phyloP scores from a whole-genome alignment of 495 filamentous ascomycete genomes.

The Daldinia vernicosa region DNA sequence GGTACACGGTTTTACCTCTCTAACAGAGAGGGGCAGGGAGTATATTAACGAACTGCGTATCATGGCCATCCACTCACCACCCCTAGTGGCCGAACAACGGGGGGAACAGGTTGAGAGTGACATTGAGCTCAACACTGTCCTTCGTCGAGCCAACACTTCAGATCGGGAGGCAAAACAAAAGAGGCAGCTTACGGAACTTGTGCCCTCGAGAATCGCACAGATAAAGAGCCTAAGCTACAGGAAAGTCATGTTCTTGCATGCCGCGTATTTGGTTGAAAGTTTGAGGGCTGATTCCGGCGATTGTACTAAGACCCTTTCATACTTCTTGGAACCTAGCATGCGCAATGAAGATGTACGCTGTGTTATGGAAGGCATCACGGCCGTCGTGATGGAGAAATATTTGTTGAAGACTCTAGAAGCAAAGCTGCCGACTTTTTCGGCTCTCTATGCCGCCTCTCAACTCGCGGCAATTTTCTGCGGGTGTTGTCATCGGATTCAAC shows the following conservation, averaged over 20 bases:
- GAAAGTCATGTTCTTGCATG: slow-evolving; percentile 88
- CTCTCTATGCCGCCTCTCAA: slow-evolving; percentile 86
- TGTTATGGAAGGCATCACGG: slow-evolving; percentile 85
- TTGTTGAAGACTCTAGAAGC: slow-evolving; percentile 74
- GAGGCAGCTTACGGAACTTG: slow-evolving; percentile 70
- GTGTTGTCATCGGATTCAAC: slow-evolving; percentile 90
- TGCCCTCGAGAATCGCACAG: slow-evolving; percentile 77
- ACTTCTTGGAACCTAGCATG: slow-evolving; percentile 91
- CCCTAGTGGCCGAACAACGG: slow-evolving; percentile 82
- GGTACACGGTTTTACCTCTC: slow-evolving; percentile 86
- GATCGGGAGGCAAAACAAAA: slow-evolving; percentile 85
- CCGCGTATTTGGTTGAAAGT: slow-evolving; percentile 84
- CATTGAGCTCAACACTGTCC: slow-evolving; percentile 91
- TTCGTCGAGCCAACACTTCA: slow-evolving; percentile 79
- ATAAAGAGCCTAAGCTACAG: slow-evolving; percentile 84
- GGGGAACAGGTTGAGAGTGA: slow-evolving; percentile 92
- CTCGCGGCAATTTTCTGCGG: slow-evolving; percentile 82
- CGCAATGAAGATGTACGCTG: slow-evolving; percentile 78
- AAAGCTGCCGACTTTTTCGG: slow-evolving; percentile 75
- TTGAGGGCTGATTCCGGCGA: slow-evolving; percentile 83
- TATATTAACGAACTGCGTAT: slow-evolving; percentile 76
- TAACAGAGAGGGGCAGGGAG: slow-evolving; percentile 71
- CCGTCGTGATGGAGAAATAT: slow-evolving; percentile 76
- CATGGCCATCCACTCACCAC: slow-evolving; percentile 85
- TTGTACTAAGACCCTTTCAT: slow-evolving; percentile 84